Conservation (phyloP, 2,329 filamentous ascomycete genomes). For the Albophoma yamanashiensis region DNA sequence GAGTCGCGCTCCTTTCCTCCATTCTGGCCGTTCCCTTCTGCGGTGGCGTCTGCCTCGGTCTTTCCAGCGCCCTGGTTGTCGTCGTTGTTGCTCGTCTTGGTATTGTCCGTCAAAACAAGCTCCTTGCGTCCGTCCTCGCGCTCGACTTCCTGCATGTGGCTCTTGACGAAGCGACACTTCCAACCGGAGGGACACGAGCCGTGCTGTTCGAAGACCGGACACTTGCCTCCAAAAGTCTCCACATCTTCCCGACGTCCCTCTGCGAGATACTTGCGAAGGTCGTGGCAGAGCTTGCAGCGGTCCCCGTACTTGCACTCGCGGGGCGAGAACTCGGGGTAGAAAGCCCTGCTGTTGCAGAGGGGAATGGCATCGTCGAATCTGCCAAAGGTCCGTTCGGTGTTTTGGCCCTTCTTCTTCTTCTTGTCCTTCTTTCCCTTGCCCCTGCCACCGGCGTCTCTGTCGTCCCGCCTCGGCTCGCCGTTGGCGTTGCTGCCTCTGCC, state of each 20-base stretch:
- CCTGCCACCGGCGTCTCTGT: conserved; percentile 34
- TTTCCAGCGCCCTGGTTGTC: conserved; percentile 3
- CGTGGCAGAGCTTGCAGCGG: conserved; percentile 71
- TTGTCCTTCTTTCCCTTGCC: conserved; percentile 32
- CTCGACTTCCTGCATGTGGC: conserved; percentile 74
- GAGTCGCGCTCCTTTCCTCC: conserved; percentile 23
- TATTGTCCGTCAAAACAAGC: conserved; percentile 53
- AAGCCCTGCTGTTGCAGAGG: conserved; percentile 65
- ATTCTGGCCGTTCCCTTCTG: conserved; percentile 2
- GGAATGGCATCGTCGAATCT: conserved; percentile 65
- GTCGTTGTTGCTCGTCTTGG: conserved; percentile 13
- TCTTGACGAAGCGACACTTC: conserved; percentile 86
- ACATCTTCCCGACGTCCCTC: conserved; percentile 76
- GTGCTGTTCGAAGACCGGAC: conserved; percentile 67
- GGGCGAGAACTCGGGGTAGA: conserved; percentile 72
- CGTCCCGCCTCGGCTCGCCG: conserved; percentile 41
- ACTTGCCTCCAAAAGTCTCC: conserved; percentile 63
- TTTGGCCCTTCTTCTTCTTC: conserved; percentile 56
- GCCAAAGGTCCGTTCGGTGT: conserved; percentile 73
- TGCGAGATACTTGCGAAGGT: conserved; percentile 74
- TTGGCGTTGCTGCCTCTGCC: conserved; percentile 22
- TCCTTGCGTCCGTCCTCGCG: conserved; percentile 74
- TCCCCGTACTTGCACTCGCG: conserved; percentile 66
- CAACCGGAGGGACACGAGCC: conserved; percentile 77
- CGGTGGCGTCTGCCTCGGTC: background rate